Evolutionary conservation across 192 early-diverging fungal species (phyloP).

Genomic region (Backusella morwellensis): DNA sequence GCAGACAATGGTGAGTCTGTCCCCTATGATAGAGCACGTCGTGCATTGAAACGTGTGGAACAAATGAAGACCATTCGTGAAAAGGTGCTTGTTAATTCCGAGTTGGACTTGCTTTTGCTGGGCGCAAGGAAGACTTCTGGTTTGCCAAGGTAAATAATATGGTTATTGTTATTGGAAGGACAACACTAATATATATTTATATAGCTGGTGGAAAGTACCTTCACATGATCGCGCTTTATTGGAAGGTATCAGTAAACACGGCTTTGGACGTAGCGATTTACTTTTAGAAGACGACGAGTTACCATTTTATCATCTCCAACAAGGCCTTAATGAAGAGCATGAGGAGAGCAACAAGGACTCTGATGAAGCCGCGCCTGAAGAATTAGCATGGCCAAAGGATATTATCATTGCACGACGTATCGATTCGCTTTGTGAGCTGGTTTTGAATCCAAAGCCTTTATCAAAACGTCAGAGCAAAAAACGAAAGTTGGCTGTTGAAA

Average conservation of each 20-base stretch:
- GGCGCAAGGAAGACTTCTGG: slow-evolving; percentile 49
- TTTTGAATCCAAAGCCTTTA: slow-evolving; percentile 48
- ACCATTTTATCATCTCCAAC: slow-evolving; percentile 46
- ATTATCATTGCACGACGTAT: slow-evolving; percentile 51
- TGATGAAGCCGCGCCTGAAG: background rate
- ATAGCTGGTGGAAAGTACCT: slow-evolving; percentile 72
- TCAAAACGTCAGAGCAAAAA: slow-evolving; percentile 38
- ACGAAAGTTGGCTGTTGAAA: slow-evolving; percentile 12
- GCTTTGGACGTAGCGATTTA: slow-evolving; percentile 63
- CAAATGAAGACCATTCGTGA: slow-evolving; percentile 69
- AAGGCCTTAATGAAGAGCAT: slow-evolving; percentile 15
- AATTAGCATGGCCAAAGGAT: slow-evolving; percentile 55
- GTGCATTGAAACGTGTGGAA: slow-evolving; percentile 65
- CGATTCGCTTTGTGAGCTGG: slow-evolving; percentile 50
- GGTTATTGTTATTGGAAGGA: background rate
- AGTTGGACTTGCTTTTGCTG: slow-evolving; percentile 44
- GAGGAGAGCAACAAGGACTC: background rate
- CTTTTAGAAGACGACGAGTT: slow-evolving; percentile 58
- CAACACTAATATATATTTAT: too few species aligned
- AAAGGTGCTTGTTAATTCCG: slow-evolving; percentile 55
- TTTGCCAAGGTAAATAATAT: slow-evolving; percentile 39
- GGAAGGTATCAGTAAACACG: slow-evolving; percentile 68
- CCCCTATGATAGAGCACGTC: slow-evolving; percentile 67
- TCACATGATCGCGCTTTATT: slow-evolving; percentile 67
- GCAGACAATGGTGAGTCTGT: slow-evolving; percentile 48